Percentiles rank a stretch among this genome's conserved stretches.
Evolutionary conservation across 306 rosid genomes (phyloP).

Genomic region (Psophocarpus tetragonolobus): DNA sequence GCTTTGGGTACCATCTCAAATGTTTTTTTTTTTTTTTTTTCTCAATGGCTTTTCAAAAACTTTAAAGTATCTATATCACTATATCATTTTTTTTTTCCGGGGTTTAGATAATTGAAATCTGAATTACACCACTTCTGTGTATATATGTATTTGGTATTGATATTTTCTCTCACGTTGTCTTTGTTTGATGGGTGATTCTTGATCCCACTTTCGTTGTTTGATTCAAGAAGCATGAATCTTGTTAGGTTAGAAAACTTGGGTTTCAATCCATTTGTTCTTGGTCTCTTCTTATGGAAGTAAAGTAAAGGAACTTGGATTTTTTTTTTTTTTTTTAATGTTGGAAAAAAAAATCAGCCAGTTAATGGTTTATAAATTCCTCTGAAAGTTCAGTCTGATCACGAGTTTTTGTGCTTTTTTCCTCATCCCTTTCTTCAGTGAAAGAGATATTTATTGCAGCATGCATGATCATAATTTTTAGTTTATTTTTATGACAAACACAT

Average conservation of each 20-base stretch:
- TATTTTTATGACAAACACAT: no score
- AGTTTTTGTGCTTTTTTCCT: background rate
- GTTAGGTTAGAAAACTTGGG: background rate
- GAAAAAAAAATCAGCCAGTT: background rate
- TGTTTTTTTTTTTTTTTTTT: background rate
- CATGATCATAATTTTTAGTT: background rate
- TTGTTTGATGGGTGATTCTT: constrained; percentile 8
- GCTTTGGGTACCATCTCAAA: no score
- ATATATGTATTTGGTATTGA: background rate
- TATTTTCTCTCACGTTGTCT: background rate
- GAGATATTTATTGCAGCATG: background rate
- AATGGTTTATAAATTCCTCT: background rate
- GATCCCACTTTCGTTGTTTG: background rate
- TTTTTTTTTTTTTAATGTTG: background rate
- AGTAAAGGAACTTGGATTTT: no score
- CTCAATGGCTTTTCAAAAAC: background rate
- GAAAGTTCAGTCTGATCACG: background rate
- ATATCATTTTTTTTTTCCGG: no score
- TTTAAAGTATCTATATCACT: background rate
- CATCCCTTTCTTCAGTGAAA: background rate
- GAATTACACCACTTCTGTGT: background rate
- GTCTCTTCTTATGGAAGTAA: background rate
- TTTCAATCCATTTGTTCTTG: background rate
- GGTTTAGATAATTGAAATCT: background rate
- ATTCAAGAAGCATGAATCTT: background rate